A percentile compares a stretch with the other conserved stretches of the same genome.
Evolutionary conservation across 1,284 basidiomycete genomes (phyloP).

Genomic region (Austroboletus rostrupii): DNA sequence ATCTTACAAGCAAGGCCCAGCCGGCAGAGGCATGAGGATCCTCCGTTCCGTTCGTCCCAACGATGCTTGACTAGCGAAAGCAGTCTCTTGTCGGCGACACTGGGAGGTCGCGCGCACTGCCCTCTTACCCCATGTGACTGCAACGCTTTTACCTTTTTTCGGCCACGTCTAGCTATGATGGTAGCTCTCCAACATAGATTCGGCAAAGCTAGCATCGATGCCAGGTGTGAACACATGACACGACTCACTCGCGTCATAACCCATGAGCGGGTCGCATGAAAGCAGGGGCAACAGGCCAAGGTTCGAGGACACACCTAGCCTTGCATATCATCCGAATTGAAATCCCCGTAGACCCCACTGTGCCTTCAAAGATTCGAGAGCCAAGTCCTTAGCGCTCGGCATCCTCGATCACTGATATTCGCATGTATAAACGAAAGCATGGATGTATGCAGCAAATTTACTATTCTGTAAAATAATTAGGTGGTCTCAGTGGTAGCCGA

Average conservation of each 20-base stretch:
- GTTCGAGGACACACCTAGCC: constrained; percentile 59
- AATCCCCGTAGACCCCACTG: constrained; percentile 95
- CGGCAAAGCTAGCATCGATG: neutral
- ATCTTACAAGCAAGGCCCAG: constrained; percentile 34
- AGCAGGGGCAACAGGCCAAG: neutral
- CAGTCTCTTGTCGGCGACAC: constrained; percentile 93
- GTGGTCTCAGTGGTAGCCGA: too few relatives aligned
- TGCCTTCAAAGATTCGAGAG: constrained; percentile 96
- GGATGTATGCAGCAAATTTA: constrained; percentile 29
- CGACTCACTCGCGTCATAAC: constrained; percentile 69
- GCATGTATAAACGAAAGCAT: neutral
- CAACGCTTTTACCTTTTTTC: constrained; percentile 84
- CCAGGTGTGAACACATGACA: neutral
- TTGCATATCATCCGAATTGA: constrained; percentile 90
- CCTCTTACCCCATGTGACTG: constrained; percentile 84
- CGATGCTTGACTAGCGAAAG: constrained; percentile 55
- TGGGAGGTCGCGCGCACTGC: constrained; percentile 80
- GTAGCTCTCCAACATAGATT: constrained; percentile 50
- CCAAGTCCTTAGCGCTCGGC: constrained; percentile 85
- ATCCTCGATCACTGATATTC: constrained; percentile 77
- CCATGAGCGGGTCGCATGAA: constrained; percentile 25
- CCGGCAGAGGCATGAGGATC: constrained; percentile 17
- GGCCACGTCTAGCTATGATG: constrained; percentile 91
- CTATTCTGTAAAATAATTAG: too few relatives aligned
- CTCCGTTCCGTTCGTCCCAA: constrained; percentile 22